These are phyloP conservation scores for Knufia petricola DNA, from an alignment of 2,329 filamentous ascomycete genomes.

Conservation along the genomic window DNA sequence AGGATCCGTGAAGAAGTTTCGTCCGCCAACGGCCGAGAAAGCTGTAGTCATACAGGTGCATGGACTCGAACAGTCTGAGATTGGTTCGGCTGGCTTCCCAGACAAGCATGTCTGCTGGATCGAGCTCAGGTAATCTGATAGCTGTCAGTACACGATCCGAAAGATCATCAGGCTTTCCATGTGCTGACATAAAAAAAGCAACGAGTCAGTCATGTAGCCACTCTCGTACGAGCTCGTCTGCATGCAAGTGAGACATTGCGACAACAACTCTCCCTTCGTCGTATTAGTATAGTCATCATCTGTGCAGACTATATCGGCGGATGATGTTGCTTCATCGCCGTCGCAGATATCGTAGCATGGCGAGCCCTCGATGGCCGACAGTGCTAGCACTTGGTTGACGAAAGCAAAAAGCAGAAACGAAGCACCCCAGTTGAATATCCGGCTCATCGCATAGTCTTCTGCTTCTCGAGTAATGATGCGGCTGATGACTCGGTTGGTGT, in stretches of 20 bases:
- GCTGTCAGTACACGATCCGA: neutral
- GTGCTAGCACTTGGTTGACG: neutral
- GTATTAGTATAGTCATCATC: slow-evolving; percentile 6
- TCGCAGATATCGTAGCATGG: slow-evolving; percentile 8
- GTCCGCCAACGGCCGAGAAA: slow-evolving; percentile 2
- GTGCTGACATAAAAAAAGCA: slow-evolving; percentile 6
- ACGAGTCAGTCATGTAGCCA: slow-evolving; percentile 6
- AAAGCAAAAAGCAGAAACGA: neutral
- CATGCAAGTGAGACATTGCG: slow-evolving; percentile 3
- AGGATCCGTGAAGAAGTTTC: neutral
- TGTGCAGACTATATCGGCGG: slow-evolving; percentile 5
- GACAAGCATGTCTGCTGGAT: slow-evolving; percentile 8
- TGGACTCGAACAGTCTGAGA: slow-evolving; percentile 4
- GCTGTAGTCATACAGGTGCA: neutral
- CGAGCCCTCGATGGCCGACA: slow-evolving; percentile 4
- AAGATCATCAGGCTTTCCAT: neutral
- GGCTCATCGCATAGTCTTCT: slow-evolving; percentile 6
- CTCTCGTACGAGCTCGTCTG: slow-evolving; percentile 5
- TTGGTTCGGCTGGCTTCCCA: neutral
- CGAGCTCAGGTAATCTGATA: slow-evolving; percentile 3
- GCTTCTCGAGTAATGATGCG: neutral
- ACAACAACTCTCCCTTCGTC: neutral
- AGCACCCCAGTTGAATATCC: neutral
- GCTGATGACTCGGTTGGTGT: neutral
- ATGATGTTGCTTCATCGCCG: neutral